These are phyloP conservation scores for Stereocaulon alpinum DNA, from an alignment of 495 filamentous ascomycete genomes.

Conservation along the genomic window DNA sequence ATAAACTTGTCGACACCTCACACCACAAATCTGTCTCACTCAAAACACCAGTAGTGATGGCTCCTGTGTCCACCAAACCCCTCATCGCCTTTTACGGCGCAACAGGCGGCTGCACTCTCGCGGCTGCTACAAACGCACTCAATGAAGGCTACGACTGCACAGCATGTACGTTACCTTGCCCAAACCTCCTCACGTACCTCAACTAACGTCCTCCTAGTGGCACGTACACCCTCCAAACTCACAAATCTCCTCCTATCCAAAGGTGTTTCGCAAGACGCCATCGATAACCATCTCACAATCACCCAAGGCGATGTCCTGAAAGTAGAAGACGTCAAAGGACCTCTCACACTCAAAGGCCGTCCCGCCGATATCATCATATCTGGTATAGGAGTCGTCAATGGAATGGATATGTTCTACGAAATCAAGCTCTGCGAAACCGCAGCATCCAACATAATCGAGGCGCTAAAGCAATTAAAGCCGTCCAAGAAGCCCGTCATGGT, in stretches of 20 bases:
- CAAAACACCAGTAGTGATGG: constrained; percentile 4
- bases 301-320: constrained; percentile 44
- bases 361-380: constrained; percentile 33
- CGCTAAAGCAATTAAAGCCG: constrained; percentile 22
- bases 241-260: constrained; percentile 31
- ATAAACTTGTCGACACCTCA: no score
- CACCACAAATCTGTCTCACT: no score
- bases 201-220: constrained; percentile 31
- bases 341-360: constrained; percentile 26
- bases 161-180: constrained; percentile 19
- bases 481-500: constrained; percentile 23
- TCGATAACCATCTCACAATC: constrained; percentile 36
- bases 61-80: constrained; percentile 6
- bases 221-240: constrained; percentile 54
- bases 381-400: constrained; percentile 33
- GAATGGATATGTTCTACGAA: constrained; percentile 9
- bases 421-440: constrained; percentile 21
- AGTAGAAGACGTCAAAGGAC: constrained; percentile 28
- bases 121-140: constrained; percentile 41
- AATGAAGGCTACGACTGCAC: constrained; percentile 40
- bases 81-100: constrained; percentile 41
- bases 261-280: constrained; percentile 26
- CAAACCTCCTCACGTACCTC: background rate
- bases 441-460: constrained; percentile 22
- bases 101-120: constrained; percentile 38